Evolutionary conservation across 1,284 basidiomycete genomes (phyloP).

Genomic region (Coriolopsis trogii): DNA sequence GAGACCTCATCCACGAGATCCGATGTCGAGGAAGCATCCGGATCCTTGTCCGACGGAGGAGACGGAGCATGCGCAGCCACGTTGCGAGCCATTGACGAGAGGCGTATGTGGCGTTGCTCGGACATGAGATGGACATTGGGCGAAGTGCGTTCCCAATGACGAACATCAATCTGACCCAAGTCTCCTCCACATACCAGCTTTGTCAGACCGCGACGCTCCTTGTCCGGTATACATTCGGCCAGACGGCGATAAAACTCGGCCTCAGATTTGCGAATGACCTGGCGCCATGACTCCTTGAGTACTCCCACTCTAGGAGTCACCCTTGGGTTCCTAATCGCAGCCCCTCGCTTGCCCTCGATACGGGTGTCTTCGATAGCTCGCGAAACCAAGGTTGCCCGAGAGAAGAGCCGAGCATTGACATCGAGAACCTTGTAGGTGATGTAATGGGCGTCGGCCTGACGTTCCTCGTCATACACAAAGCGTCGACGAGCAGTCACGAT

Average conservation of each 20-base stretch:
- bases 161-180: slow-evolving; percentile 2
- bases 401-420: slow-evolving; percentile 15
- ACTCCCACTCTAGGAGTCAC: neutral
- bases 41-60: no score
- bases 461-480: slow-evolving; percentile 4
- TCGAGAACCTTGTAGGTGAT: slow-evolving; percentile 7
- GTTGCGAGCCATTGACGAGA: no score
- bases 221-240: neutral
- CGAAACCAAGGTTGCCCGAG: slow-evolving; percentile 11
- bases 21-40: no score
- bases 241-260: slow-evolving; percentile 11
- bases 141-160: neutral
- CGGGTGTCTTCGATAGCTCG: neutral
- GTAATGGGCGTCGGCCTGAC: neutral
- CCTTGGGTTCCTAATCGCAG: neutral
- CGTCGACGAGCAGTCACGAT: neutral
- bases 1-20: no score
- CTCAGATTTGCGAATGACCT: slow-evolving; percentile 3
- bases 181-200: slow-evolving; percentile 6
- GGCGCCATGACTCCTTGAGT: slow-evolving; percentile 18
- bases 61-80: no score
- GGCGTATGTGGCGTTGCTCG: neutral
- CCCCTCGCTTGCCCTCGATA: neutral
- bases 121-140: neutral
- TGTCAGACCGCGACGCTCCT: slow-evolving; percentile 1